Conservation (phyloP, 2,329 filamentous ascomycete genomes). For the Onygena corvina region DNA sequence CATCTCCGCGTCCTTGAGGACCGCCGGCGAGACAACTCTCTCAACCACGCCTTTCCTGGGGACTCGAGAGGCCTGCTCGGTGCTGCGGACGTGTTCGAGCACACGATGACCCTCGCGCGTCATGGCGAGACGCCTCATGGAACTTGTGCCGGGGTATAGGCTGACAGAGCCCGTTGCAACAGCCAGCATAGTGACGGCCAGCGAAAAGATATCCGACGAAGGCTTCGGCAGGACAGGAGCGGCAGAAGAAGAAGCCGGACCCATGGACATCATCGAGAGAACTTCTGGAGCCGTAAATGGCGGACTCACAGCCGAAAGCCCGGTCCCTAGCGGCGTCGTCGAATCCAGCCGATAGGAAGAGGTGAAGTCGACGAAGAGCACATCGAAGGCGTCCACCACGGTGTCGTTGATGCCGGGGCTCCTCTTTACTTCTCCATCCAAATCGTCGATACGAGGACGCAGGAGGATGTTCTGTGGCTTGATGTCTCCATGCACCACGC, state of each 20-base stretch:
- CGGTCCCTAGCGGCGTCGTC: conserved; percentile 13
- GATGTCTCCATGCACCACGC: conserved; percentile 38
- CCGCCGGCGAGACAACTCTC: conserved; percentile 27
- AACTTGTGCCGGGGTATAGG: conserved; percentile 31
- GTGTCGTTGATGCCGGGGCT: conserved; percentile 8
- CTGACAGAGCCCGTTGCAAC: conserved; percentile 36
- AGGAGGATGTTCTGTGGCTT: conserved; percentile 38
- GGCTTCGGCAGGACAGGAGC: conserved; percentile 26
- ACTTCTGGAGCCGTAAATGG: conserved; percentile 38
- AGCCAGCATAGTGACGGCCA: conserved; percentile 35
- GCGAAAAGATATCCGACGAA: conserved; percentile 36
- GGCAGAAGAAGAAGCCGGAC: conserved; percentile 23
- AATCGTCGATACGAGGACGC: conserved; percentile 18
- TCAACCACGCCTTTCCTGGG: conserved; percentile 33
- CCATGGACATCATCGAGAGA: conserved; percentile 23
- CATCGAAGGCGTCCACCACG: conserved; percentile 27
- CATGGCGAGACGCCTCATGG: conserved; percentile 33
- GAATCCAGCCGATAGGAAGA: conserved; percentile 23
- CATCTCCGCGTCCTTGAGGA: conserved; percentile 28
- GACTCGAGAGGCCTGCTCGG: conserved; percentile 28
- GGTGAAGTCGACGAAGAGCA: conserved; percentile 37
- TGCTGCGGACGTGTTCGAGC: conserved; percentile 30
- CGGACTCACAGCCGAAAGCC: conserved; percentile 32
- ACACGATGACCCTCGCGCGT: conserved; percentile 35
- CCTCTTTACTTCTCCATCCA: too few species aligned